Percentiles rank a stretch among this genome's conserved stretches.
Conservation (phyloP, 2,329 filamentous ascomycete genomes). For the Aureobasidium sp. region DNA sequence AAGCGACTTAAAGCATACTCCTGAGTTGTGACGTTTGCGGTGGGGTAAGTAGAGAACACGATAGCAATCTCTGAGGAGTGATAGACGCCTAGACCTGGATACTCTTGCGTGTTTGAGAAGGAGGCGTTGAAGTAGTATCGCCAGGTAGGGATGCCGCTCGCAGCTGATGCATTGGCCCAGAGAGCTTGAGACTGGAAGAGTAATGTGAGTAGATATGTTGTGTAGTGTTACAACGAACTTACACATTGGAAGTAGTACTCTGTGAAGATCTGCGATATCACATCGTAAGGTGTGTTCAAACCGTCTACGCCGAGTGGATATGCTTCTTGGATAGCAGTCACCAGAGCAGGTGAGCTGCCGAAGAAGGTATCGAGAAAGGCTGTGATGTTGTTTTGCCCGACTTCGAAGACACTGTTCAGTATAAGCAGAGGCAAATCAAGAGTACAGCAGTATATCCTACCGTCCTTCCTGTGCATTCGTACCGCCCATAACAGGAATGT, state of each 20-base stretch:
- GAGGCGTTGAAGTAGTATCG: conserved; percentile 34
- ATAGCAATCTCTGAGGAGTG: conserved; percentile 31
- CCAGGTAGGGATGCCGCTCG: conserved; percentile 29
- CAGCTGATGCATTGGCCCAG: conserved; percentile 26
- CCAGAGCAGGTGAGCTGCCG: conserved; percentile 21
- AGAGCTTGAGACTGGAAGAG: conserved; percentile 18
- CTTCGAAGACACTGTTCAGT: conserved; percentile 24
- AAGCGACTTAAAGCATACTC: conserved; percentile 27
- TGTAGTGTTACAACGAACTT: not conserved
- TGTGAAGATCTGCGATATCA: conserved; percentile 25
- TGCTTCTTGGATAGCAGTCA: conserved; percentile 22
- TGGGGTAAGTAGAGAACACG: conserved; percentile 31
- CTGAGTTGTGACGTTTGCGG: conserved; percentile 25
- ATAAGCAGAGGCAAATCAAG: not conserved
- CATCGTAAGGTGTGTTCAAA: conserved; percentile 23
- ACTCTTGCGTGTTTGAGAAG: conserved; percentile 29
- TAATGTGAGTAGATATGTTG: not conserved
- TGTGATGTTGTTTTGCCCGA: conserved; percentile 24
- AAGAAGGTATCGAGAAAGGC: conserved; percentile 20
- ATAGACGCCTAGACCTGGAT: conserved; percentile 27
- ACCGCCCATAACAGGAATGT: conserved; percentile 31
- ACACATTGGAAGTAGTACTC: conserved; percentile 27
- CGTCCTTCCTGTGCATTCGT: conserved; percentile 32
- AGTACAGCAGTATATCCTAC: conserved; percentile 11
- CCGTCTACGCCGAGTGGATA: conserved; percentile 24